These are phyloP conservation scores for Sclerotinia borealis DNA, from an alignment of 2,329 filamentous ascomycete species.

Conservation along the genomic window DNA sequence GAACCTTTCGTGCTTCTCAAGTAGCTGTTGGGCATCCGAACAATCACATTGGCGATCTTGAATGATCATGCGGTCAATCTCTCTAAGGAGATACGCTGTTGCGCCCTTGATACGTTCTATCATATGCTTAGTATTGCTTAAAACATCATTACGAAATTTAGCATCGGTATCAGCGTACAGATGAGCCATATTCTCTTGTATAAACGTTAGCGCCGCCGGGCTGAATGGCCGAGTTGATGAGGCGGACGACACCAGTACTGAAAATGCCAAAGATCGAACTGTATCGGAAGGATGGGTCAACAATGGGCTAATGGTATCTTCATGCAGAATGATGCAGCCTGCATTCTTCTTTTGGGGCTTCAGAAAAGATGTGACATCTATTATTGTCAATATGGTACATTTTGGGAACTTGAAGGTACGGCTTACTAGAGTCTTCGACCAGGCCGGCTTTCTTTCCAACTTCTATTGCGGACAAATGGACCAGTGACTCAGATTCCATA, in stretches of 20 bases:
- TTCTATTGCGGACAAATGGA: conserved; percentile 63
- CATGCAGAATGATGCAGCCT: conserved; percentile 35
- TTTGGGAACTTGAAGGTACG: not conserved
- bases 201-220: conserved; percentile 50
- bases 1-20: conserved; percentile 54
- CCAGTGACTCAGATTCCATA: conserved; percentile 47
- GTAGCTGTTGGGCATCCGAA: conserved; percentile 7
- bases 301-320: conserved; percentile 44
- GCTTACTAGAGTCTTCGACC: conserved; percentile 59
- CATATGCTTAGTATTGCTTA: conserved; percentile 69
- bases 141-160: conserved; percentile 75
- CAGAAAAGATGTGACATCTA: conserved; percentile 31
- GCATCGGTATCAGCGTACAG: conserved; percentile 82
- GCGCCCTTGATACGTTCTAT: conserved; percentile 68
- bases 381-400: conserved; percentile 13
- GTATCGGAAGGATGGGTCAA: conserved; percentile 52
- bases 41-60: not conserved
- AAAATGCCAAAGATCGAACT: conserved; percentile 74
- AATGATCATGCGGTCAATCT: conserved; percentile 20
- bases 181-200: conserved; percentile 60
- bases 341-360: conserved; percentile 33
- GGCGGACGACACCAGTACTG: conserved; percentile 70
- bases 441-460: conserved; percentile 64
- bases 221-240: conserved; percentile 70
- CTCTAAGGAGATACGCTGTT: conserved; percentile 48